A percentile compares a stretch with the other conserved stretches of the same genome.
Evolutionary conservation across 2,329 filamentous ascomycete species (phyloP).

Genomic region (Hypoxylon sp.): DNA sequence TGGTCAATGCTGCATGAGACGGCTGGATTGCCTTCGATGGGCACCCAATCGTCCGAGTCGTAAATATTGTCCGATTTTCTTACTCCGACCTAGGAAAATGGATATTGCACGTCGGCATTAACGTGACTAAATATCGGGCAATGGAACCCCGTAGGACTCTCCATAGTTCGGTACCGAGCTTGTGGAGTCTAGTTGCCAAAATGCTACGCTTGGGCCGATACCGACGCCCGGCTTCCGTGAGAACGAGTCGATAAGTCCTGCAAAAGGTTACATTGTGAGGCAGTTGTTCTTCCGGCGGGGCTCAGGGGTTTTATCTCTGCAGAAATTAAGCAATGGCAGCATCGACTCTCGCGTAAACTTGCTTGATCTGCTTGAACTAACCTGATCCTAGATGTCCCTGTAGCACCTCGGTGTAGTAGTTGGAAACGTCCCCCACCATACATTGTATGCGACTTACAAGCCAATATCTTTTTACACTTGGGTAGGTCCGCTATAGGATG

Average conservation of each 20-base stretch:
- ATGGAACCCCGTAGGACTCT: not conserved
- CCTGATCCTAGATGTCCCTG: conserved; percentile 1
- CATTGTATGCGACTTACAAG: not conserved
- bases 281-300: not conserved
- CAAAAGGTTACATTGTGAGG: not conserved
- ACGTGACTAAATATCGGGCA: not conserved
- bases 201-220: not conserved
- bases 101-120: not conserved
- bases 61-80: not conserved
- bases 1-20: not conserved
- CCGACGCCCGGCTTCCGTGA: conserved; percentile 9
- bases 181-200: not conserved
- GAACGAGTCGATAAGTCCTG: not conserved
- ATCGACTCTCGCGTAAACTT: conserved; percentile 5
- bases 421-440: conserved; percentile 7
- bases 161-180: conserved; percentile 4
- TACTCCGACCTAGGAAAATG: not conserved
- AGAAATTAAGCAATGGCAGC: not conserved
- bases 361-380: conserved; percentile 4
- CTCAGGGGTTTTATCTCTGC: not conserved
- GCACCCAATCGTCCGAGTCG: no score
- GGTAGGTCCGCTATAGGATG: not conserved
- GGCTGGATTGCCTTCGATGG: no score
- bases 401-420: conserved; percentile 28
- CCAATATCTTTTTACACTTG: not conserved